Evolutionary conservation across 192 early-diverging fungal species (phyloP), one percentile per base, ranked within the genome.

Genomic region (Backusella morwellensis): DNA sequence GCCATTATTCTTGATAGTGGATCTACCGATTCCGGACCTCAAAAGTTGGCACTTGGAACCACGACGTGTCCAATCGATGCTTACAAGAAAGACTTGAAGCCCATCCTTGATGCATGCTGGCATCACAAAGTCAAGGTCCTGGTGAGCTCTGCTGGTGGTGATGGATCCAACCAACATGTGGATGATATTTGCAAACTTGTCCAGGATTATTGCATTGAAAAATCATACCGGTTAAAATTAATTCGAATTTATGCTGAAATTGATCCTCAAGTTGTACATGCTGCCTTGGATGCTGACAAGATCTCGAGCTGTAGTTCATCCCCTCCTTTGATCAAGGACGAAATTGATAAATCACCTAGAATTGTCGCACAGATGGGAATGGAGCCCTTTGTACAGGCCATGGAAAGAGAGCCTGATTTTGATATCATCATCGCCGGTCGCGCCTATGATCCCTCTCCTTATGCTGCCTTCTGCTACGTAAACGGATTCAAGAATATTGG

Each of bases 361-460:
- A 76, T 76, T 50, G 75, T 76, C n/a, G 75, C 66, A 6, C 75
- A 76, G 50, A 76, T 76, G 66, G 75, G 75, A 34, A 70, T 70
- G 67, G 75, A 76, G 19, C 75, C 75, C 0, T 76, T 69, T 29
- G 11, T 76, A 35, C 44, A 35, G 2, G 75, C 68, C 9, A 68
- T 76, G n/a, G 38, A 76, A 36, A 36, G 47, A 4, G n/a, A 76
- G 4, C 75, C 75, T 3, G 67, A 70, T 32, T 69, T 52, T 70
- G 75, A 76, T 19, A 34, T 76, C 17, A 76, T 76, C 42, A 76
- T 76, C 40, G 40, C 66, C 35, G 75, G 75, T 4, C 66, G 75
- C 12, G 40, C 75, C 29, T 76, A 76, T 38, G 75, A 76, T 66
- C 75, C 75, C 3, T 47, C 75, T 23, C 75, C 75, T 1, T 76